These are phyloP conservation scores for Gracilaria domingensis DNA, from an alignment of 23 red algal species.

Conservation along the genomic window DNA sequence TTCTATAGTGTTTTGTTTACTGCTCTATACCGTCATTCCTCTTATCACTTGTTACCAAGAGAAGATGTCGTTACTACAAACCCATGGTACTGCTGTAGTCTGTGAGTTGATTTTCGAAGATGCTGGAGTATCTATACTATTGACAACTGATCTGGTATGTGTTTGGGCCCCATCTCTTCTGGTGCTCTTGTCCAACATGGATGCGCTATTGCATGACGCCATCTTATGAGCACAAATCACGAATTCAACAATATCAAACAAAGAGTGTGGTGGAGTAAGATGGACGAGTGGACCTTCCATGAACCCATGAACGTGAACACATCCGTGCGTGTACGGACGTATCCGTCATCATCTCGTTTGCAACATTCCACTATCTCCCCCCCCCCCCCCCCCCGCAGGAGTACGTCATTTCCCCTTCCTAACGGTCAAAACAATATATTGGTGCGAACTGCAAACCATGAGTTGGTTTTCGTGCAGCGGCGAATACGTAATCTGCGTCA, in stretches of 20 bases:
- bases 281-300: slow-evolving; percentile 16
- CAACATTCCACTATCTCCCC: not conserved
- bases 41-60: too few relatives aligned
- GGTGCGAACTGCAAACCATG: not conserved
- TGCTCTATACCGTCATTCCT: too few relatives aligned
- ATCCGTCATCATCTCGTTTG: not conserved
- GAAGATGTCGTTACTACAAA: too few relatives aligned
- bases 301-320: not conserved
- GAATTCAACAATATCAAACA: not conserved
- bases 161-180: not conserved
- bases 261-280: slow-evolving; percentile 6
- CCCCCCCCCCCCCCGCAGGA: not conserved
- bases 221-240: not conserved
- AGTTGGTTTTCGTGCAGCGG: not conserved
- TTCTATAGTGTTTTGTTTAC: too few relatives aligned
- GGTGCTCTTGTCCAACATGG: not conserved
- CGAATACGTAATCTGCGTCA: not conserved
- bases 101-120: not conserved
- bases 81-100: not conserved
- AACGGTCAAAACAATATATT: not conserved
- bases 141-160: not conserved
- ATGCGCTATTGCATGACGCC: not conserved
- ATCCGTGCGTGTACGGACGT: not conserved
- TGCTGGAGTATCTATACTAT: not conserved
- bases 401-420: not conserved